phyloP scores from a whole-genome alignment of 2,329 filamentous ascomycete species.

The Cercospora zeae-maydis region DNA sequence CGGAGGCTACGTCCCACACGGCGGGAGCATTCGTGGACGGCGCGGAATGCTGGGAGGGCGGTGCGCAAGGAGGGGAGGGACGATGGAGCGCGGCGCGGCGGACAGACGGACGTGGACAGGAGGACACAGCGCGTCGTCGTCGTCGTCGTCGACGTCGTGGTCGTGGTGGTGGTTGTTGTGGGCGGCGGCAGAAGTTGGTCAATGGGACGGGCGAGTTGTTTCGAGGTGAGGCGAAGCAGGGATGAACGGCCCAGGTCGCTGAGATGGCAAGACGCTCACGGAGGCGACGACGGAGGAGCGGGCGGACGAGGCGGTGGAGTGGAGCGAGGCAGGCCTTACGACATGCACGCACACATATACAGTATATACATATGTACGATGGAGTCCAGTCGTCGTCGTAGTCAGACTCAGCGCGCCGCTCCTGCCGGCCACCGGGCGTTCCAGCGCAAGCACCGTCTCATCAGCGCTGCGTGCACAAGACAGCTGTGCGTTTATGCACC shows the following conservation, averaged over 20 bases:
- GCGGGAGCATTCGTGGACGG: neutral
- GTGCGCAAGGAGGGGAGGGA: neutral
- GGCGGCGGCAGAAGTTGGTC: conserved; percentile 3
- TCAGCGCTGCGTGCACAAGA: no score
- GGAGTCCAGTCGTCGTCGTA: no score
- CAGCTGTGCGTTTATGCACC: neutral
- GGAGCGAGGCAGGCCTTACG: no score
- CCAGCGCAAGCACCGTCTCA: no score
- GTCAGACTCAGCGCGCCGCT: no score
- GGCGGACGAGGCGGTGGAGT: neutral
- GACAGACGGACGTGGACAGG: neutral
- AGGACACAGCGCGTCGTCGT: neutral
- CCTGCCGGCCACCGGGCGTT: no score
- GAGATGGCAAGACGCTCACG: neutral
- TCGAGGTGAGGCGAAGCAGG: neutral
- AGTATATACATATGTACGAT: no score
- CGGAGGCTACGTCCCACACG: conserved; percentile 8
- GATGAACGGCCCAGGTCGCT: neutral
- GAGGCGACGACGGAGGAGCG: no score
- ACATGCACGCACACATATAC: no score
- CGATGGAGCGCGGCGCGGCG: neutral
- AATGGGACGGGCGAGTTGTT: neutral
- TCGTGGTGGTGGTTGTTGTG: neutral
- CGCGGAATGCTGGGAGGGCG: conserved; percentile 13
- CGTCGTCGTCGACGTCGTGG: neutral